Base-by-base conservation (phyloP, 805 yeast species). In the Tetrapisispora nanseiensis region DNA sequence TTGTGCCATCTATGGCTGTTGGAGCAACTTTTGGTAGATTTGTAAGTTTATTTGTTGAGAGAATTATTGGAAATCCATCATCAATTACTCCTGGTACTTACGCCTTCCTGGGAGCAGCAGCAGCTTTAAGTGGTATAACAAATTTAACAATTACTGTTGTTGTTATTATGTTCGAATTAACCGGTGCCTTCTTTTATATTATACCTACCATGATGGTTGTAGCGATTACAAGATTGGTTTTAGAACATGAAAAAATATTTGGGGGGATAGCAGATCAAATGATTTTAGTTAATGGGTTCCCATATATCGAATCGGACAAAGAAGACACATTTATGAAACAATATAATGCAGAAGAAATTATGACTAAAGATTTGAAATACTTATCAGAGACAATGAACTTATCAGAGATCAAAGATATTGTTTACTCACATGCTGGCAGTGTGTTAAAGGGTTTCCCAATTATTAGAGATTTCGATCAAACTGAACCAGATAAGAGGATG, bases 151-250 rank as follows among this genome's bases (percentile, higher is more conserved):
- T 92, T 9, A 81, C 97, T 0, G 97, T 90, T 18, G 97, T 89
- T 2, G 85, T 92, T 13, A 82, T 94, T 33, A 87, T 92, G 95
- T 85, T 89, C 63, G 97, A 92, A 63, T 66, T 92, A 42, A 92
- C 99, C 0, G 99, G 98, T 26, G 98, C 98, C 1, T 68, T 89
- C 42, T 76, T 82, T 38, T 92, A 86, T 57, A 84, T 92, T 46
- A 73, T 94, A 11, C 99, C 99, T 2, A 85, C 95, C 0, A 92
- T 92, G 98, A 82, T 92, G 40, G 94, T 86, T 0, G 95, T 92
- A 2, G 90, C 95, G 1, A 75, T 81, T 9, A 89, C 97, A 2
- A 85, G 85, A 54, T 65, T 78, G 29, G 78, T 92, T n/a, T 76
- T 78, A 50, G 92, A 84, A 45, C 69, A 66, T 42, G 80, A 82